These are phyloP conservation scores for Sugiyamaella valdiviana DNA, from an alignment of 805 yeast genomes.

Conservation along the genomic window DNA sequence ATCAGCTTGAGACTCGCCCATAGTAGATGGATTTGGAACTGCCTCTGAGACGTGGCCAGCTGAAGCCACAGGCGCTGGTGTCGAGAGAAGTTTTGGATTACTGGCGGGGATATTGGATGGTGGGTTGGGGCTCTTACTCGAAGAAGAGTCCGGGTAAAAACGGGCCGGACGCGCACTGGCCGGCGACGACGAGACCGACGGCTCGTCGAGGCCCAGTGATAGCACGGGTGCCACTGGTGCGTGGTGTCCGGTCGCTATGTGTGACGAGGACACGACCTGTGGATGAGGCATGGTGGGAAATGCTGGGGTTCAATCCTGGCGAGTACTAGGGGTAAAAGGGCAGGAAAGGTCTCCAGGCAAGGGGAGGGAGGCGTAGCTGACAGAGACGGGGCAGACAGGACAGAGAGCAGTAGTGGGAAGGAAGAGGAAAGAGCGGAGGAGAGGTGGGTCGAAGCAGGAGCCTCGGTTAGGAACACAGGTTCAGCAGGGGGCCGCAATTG, in stretches of 20 bases:
- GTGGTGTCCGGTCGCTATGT: not conserved
- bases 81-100: not conserved
- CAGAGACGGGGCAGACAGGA: too few relatives aligned
- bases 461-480: too few relatives aligned
- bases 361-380: too few relatives aligned
- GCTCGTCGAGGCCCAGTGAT: constrained; percentile 5
- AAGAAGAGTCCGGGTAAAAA: not conserved
- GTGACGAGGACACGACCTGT: not conserved
- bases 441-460: too few relatives aligned
- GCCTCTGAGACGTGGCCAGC: not conserved
- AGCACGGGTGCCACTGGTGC: constrained; percentile 4
- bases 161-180: not conserved
- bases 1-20: not conserved
- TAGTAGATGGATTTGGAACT: not conserved
- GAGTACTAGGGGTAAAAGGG: too few relatives aligned
- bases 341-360: too few relatives aligned
- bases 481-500: too few relatives aligned
- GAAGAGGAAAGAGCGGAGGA: too few relatives aligned
- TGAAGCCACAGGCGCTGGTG: not conserved
- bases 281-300: not conserved
- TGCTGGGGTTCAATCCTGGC: too few relatives aligned
- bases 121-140: not conserved
- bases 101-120: not conserved
- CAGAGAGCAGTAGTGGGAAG: too few relatives aligned
- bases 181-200: not conserved